Evolutionary conservation across 306 rosid species (phyloP), one percentile per base, ranked within the genome.

Genomic region (Prunus kanzakura): DNA sequence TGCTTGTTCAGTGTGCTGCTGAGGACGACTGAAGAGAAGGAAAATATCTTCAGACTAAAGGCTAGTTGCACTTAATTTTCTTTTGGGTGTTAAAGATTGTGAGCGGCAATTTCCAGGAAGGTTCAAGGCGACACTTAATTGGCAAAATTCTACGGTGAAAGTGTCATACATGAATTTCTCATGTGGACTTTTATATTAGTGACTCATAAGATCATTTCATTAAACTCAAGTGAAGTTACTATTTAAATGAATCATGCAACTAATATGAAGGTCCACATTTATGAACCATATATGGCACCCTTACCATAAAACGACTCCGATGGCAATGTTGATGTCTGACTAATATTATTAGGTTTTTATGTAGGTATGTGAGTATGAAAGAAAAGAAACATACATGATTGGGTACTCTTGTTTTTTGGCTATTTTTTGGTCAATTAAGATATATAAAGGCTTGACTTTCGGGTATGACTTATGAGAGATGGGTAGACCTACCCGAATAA

Each of bases 141-240:
- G 43, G 46, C 38, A 4, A 32, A 32, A 25, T 25, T 25, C 27
- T 25, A 25, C 27, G 2, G 4, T 1, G 7, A 6, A 0, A 0
- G 8, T 35, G 38, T 32, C 38, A 32, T 32, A 32, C 0, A 32
- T 32, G 1, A 0, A 32, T 1, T 0, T 32, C 1, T 32, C 1
- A 32, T 32, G 7, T 5, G 1, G 0, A 32, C 0, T 0, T 32
- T 32, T 1, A 5, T 32, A 32, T 32, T 32, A 4, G 0, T 20
- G 20, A 20, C 20, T 0, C 7, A 5, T 32, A 4, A 32, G 7
- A 32, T 5, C 1, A 32, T 32, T 32, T 32, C 1, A 35, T 35
- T 35, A 35, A 35, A 35, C 0, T 35, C 1, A 5, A 5, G 1
- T 5, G 1, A 5, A 35, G 0, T 35, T 35, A 4, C 1, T 32